phyloP scores from a whole-genome alignment of 208 protist genomes.

The Borovskyia barvae region DNA sequence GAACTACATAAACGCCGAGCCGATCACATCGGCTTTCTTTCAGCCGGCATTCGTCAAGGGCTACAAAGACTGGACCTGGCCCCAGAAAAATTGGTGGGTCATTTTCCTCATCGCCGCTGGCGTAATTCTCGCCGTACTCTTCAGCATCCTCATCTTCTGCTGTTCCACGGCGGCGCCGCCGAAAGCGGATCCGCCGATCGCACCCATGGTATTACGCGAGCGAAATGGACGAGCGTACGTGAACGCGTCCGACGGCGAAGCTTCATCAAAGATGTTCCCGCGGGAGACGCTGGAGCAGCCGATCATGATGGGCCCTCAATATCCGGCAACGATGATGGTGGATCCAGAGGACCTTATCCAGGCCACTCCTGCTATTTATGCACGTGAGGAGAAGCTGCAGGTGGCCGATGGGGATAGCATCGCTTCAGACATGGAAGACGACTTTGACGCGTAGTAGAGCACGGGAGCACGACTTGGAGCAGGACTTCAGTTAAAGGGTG shows the following conservation, averaged over 20 bases:
- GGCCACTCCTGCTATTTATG: slow-evolving; percentile 14
- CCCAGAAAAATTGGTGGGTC: slow-evolving; percentile 54
- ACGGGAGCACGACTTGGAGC: too few species aligned
- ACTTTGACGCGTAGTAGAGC: too few species aligned
- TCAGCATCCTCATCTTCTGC: slow-evolving; percentile 42
- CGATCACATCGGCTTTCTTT: slow-evolving; percentile 6
- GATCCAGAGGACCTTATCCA: slow-evolving; percentile 21
- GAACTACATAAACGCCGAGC: slow-evolving; percentile 9
- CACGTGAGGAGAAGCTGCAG: slow-evolving; percentile 14
- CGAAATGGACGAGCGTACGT: slow-evolving; percentile 26
- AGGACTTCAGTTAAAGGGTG: too few species aligned
- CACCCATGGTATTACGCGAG: slow-evolving; percentile 54
- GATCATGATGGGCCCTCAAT: background rate
- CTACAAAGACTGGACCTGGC: slow-evolving; percentile 56
- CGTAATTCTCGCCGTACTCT: slow-evolving; percentile 31
- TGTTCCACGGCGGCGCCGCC: slow-evolving; percentile 24
- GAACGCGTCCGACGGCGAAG: slow-evolving; percentile 10
- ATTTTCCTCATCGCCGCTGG: slow-evolving; percentile 35
- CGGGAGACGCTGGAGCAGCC: background rate
- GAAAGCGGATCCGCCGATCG: slow-evolving; percentile 25
- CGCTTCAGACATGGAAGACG: background rate
- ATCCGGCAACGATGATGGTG: slow-evolving; percentile 5
- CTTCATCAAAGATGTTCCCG: slow-evolving; percentile 11
- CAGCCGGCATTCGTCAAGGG: slow-evolving; percentile 42
- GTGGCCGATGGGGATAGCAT: slow-evolving; percentile 11